Conservation (phyloP, 192 early-diverging fungal genomes). For the Martensiomyces pterosporus region DNA sequence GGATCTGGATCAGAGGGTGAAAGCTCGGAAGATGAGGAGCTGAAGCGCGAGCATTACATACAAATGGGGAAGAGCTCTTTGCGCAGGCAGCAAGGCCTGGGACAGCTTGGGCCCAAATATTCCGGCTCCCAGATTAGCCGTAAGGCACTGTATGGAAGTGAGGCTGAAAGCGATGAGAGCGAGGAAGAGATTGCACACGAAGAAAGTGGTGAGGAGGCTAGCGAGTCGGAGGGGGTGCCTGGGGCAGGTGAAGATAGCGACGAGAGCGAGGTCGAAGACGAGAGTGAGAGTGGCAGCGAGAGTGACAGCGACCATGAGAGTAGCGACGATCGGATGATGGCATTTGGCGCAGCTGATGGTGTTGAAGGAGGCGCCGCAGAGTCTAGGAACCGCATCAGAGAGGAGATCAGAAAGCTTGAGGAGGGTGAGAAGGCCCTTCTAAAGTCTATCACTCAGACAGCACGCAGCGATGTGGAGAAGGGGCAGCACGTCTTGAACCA, state of each 20-base stretch:
- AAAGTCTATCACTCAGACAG: slow-evolving; percentile 68
- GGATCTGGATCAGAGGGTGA: slow-evolving; percentile 52
- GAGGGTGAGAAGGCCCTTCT: slow-evolving; percentile 83
- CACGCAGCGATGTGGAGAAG: slow-evolving; percentile 80
- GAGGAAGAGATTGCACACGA: slow-evolving; percentile 21
- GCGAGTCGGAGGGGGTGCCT: slow-evolving; percentile 36
- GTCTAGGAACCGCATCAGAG: slow-evolving; percentile 38
- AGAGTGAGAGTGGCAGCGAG: slow-evolving; percentile 13
- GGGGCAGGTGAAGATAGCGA: slow-evolving; percentile 50
- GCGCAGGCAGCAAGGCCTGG: slow-evolving; percentile 54
- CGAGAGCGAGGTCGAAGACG: slow-evolving; percentile 21
- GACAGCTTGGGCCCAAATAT: slow-evolving; percentile 72
- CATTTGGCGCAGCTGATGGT: slow-evolving; percentile 17
- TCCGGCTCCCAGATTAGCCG: slow-evolving; percentile 63
- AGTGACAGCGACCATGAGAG: slow-evolving; percentile 14
- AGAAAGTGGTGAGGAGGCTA: slow-evolving; percentile 14
- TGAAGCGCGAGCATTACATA: slow-evolving; percentile 64
- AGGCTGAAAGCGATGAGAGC: slow-evolving; percentile 44
- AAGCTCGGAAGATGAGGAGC: slow-evolving; percentile 43
- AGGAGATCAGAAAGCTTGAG: slow-evolving; percentile 69
- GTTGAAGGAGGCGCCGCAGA: slow-evolving; percentile 28
- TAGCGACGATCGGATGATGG: slow-evolving; percentile 18
- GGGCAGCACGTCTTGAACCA: slow-evolving; percentile 89
- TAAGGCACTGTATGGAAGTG: slow-evolving; percentile 56
- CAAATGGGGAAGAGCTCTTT: slow-evolving; percentile 67